Conservation (phyloP, 345 rosid genomes). For the Hibiscus trionum region DNA sequence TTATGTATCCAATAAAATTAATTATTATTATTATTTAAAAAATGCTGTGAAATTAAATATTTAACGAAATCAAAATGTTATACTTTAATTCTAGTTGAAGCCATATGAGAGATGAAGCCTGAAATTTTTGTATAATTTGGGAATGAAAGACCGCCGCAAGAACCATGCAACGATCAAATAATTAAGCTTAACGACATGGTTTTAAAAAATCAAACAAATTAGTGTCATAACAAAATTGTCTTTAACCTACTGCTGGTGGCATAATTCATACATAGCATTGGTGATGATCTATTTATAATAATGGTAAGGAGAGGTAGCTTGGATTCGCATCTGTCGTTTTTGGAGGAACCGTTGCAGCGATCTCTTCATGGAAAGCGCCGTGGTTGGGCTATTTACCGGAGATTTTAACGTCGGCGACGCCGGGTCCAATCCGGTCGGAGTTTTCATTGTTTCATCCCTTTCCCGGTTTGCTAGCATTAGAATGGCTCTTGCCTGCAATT, state of each 20-base stretch:
- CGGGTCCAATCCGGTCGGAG: neutral
- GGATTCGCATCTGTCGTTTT: slow-evolving; percentile 19
- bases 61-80: neutral
- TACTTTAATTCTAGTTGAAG: neutral
- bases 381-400: neutral
- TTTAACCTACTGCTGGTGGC: neutral
- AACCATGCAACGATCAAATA: no score
- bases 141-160: no score
- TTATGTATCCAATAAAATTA: no score
- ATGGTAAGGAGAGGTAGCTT: slow-evolving; percentile 8
- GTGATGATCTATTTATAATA: neutral
- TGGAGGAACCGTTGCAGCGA: slow-evolving; percentile 27
- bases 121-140: no score
- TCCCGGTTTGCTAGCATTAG: slow-evolving; percentile 4
- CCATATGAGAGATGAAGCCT: neutral
- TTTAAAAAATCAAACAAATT: neutral
- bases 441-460: slow-evolving; percentile 6
- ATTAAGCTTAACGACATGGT: no score
- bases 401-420: neutral
- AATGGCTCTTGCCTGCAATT: slow-evolving; percentile 18
- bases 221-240: neutral
- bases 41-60: neutral
- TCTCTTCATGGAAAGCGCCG: slow-evolving; percentile 22
- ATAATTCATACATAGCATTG: neutral
- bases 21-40: no score